These are phyloP conservation scores for Sclerotinia nivalis DNA, from an alignment of 2,329 filamentous ascomycete genomes.

Conservation along the genomic window DNA sequence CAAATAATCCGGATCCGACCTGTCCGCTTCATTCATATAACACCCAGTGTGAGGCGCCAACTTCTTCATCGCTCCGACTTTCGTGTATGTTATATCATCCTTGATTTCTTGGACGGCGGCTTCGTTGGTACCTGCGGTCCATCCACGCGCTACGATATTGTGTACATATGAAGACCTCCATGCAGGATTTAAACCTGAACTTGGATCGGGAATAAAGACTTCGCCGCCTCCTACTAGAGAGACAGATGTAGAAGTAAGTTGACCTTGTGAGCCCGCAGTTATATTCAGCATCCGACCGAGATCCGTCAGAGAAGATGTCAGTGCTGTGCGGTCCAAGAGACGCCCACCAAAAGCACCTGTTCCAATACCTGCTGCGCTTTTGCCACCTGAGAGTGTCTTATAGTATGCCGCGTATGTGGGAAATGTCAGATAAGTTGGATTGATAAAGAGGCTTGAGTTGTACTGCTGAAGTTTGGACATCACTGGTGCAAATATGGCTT, in stretches of 20 bases:
- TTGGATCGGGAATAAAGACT: conserved; percentile 36
- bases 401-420: conserved; percentile 39
- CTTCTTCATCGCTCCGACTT: conserved; percentile 37
- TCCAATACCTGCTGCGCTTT: conserved; percentile 31
- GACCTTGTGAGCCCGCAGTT: conserved; percentile 35
- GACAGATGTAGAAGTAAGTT: conserved; percentile 34
- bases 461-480: conserved; percentile 14
- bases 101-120: neutral
- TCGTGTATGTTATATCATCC: conserved; percentile 26
- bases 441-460: conserved; percentile 26
- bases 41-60: conserved; percentile 46
- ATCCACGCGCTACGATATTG: conserved; percentile 28
- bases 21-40: conserved; percentile 49
- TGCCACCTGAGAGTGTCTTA: conserved; percentile 33
- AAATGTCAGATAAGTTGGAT: conserved; percentile 28
- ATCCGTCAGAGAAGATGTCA: conserved; percentile 26
- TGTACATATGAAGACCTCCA: conserved; percentile 37
- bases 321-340: conserved; percentile 34
- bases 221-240: conserved; percentile 40
- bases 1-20: conserved; percentile 41
- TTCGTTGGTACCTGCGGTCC: conserved; percentile 7
- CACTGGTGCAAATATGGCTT: conserved; percentile 23
- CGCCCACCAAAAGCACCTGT: conserved; percentile 37
- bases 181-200: conserved; percentile 39
- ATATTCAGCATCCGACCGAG: conserved; percentile 37